phyloP scores from a whole-genome alignment of 2,329 filamentous ascomycete species.

The Paecilomyces sp. region DNA sequence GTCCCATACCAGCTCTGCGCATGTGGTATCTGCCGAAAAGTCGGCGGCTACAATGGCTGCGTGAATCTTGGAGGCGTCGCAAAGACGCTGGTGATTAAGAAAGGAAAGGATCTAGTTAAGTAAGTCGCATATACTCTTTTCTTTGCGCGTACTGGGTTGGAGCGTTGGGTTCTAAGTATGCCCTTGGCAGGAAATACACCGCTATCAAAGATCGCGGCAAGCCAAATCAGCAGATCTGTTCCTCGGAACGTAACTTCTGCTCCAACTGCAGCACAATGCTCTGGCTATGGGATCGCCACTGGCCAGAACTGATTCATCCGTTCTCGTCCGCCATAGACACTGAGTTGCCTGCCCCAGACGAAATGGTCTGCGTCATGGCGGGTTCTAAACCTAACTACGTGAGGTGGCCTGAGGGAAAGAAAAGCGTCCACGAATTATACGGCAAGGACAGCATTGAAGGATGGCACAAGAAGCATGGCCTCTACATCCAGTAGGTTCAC shows the following conservation, averaged over 20 bases:
- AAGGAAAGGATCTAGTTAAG: conserved; percentile 40
- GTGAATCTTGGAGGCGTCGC: conserved; percentile 42
- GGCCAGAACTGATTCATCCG: conserved; percentile 43
- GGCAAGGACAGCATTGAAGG: conserved; percentile 34
- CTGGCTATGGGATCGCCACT: conserved; percentile 41
- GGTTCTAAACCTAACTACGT: conserved; percentile 41
- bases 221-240: conserved; percentile 28
- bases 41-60: conserved; percentile 37
- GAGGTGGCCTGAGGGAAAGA: conserved; percentile 42
- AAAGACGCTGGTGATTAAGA: conserved; percentile 33
- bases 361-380: conserved; percentile 41
- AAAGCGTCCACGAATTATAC: conserved; percentile 34
- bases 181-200: conserved; percentile 35
- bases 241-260: conserved; percentile 42
- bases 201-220: conserved; percentile 39
- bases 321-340: conserved; percentile 45
- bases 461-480: conserved; percentile 39
- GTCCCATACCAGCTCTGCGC: conserved; percentile 44
- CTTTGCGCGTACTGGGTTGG: background rate
- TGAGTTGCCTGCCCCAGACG: conserved; percentile 35
- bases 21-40: conserved; percentile 44
- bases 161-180: background rate
- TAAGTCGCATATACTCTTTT: conserved; percentile 14
- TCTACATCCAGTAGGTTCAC: conserved; percentile 23
- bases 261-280: conserved; percentile 41